Base-by-base conservation (phyloP, 2,329 filamentous ascomycete species). In the Colletotrichum trifolii region DNA sequence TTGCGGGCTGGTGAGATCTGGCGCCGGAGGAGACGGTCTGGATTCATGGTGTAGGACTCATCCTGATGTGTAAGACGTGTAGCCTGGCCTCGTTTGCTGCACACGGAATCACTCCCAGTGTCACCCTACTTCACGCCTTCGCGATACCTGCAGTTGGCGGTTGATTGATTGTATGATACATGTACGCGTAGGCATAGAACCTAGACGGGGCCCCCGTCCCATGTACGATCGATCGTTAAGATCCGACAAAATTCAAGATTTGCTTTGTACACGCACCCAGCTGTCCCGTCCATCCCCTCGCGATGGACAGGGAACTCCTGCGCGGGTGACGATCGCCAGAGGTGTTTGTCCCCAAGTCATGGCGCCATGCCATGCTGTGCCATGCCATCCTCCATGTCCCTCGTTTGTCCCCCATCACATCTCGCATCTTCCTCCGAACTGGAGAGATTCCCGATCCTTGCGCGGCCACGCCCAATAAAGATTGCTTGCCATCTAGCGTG, bases 151-250 rank as follows among this genome's bases (percentile, higher is more conserved):
- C 2, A 15, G 8, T 43, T 12, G 42, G 13, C 17, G 17, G 17
- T 17, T 17, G 13, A 12, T 46, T 56, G 33, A 13, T n/a, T 15
- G 36, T 34, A 48, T 47, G 43, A 33, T 48, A 17, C 43, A 13
- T 39, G 25, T 25, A 25, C 25, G 25, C 25, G 25, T 25, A 25
- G 25, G 25, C 25, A 25, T 25, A 25, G 25, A 25, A 25, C 25
- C 25, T 25, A 25, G 25, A 25, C 25, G 25, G 25, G 25, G 34
- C 48, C 39, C 48, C 43, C 8, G 25, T 40, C 25, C 25, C 17
- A 43, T 53, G 48, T 53, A 59, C 33, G 55, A 59, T 59, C 56
- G 47, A 45, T 50, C 25, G 12, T 15, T 45, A 36, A 52, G 50
- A 35, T 36, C 47, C 33, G 42, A 15, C 48, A 17, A 43, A 33